Percentiles rank a stretch among this genome's conserved stretches.
These are phyloP conservation scores for Aphanomyces cochlioides DNA, from an alignment of 352 stramenopile species.

Conservation along the genomic window DNA sequence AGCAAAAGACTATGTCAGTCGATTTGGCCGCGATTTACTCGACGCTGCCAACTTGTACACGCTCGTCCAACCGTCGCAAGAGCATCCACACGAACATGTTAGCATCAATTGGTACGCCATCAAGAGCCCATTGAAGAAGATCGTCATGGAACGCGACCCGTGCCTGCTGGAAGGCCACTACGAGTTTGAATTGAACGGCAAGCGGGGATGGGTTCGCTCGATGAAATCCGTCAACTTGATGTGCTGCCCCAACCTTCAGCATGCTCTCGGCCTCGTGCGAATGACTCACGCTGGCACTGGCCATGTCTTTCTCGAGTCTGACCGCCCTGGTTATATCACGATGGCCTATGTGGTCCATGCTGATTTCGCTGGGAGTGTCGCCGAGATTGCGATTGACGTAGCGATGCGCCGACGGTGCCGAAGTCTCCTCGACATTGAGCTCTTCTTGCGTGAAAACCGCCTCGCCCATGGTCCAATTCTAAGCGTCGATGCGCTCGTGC, in stretches of 20 bases:
- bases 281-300: not conserved
- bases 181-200: not conserved
- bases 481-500: not conserved
- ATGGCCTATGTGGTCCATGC: not conserved
- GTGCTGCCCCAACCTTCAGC: constrained; percentile 2
- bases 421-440: not conserved
- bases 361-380: not conserved
- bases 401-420: not conserved
- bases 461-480: not conserved
- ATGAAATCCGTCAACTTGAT: not conserved
- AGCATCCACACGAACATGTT: not conserved
- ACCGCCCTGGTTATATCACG: not conserved
- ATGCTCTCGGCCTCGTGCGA: not conserved
- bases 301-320: too few species aligned
- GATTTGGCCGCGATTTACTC: not conserved
- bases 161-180: constrained; percentile 2
- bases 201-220: not conserved
- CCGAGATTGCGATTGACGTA: not conserved
- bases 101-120: not conserved
- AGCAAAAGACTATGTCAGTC: not conserved
- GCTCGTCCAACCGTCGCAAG: not conserved
- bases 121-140: not conserved
- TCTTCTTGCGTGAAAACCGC: constrained; percentile 5
- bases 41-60: not conserved
- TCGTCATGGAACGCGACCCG: not conserved